Conservation (phyloP, 2,329 filamentous ascomycete species). For the Xylaria sp. region DNA sequence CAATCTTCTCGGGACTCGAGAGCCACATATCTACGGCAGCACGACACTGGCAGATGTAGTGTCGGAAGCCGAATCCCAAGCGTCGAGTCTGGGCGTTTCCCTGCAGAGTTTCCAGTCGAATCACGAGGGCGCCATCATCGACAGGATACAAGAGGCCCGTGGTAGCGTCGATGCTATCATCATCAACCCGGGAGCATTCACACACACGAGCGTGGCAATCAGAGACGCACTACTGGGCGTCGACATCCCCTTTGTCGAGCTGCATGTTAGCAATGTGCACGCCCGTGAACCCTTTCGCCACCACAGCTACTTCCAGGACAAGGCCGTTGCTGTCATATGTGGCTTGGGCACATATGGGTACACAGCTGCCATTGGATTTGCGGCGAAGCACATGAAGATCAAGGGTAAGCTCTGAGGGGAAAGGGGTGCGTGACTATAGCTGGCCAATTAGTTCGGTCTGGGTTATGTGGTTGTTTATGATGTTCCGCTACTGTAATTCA, state of each 20-base stretch:
- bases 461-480: neutral
- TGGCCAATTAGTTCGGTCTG: neutral
- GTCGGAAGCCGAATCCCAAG: slow-evolving; percentile 59
- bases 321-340: slow-evolving; percentile 77
- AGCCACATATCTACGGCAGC: slow-evolving; percentile 77
- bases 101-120: slow-evolving; percentile 78
- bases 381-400: slow-evolving; percentile 58
- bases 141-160: slow-evolving; percentile 76
- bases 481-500: no score
- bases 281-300: slow-evolving; percentile 74
- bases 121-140: slow-evolving; percentile 78
- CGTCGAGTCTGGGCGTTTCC: slow-evolving; percentile 56
- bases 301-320: slow-evolving; percentile 79
- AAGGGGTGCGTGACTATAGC: neutral
- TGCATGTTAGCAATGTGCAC: slow-evolving; percentile 82
- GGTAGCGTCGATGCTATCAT: slow-evolving; percentile 69
- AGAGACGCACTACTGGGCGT: slow-evolving; percentile 78
- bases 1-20: slow-evolving; percentile 79
- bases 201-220: slow-evolving; percentile 79
- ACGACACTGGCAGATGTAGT: slow-evolving; percentile 74
- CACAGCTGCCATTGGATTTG: slow-evolving; percentile 67
- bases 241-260: slow-evolving; percentile 77
- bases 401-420: slow-evolving; percentile 44
- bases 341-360: slow-evolving; percentile 74
- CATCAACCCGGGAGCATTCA: slow-evolving; percentile 80